A percentile compares a stretch with the other conserved stretches of the same genome.
Evolutionary conservation across 2,329 filamentous ascomycete genomes (phyloP).

Genomic region (Epicoccum sorghinum): DNA sequence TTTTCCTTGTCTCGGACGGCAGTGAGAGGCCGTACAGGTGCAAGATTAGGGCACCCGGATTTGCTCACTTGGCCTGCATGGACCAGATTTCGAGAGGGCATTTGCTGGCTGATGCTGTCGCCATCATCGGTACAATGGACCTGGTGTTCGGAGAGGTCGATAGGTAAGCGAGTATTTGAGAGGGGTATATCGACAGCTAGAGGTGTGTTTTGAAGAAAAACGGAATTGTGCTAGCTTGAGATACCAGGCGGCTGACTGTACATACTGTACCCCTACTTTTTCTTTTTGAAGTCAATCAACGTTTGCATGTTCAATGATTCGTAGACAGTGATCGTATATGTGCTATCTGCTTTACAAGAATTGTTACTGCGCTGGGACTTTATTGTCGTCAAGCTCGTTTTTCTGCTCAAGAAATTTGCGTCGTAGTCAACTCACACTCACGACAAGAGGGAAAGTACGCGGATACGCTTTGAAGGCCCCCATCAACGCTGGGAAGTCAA

Average conservation of each 20-base stretch:
- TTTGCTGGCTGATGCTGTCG: slow-evolving; percentile 92
- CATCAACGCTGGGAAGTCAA: too few relatives aligned
- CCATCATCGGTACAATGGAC: slow-evolving; percentile 73
- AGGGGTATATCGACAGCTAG: too few relatives aligned
- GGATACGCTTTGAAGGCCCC: too few relatives aligned
- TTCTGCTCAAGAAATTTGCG: too few relatives aligned
- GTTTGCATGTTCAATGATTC: slow-evolving; percentile 14
- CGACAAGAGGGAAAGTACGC: too few relatives aligned
- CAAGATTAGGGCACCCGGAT: slow-evolving; percentile 95
- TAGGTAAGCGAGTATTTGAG: slow-evolving; percentile 1
- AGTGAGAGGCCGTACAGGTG: slow-evolving; percentile 93
- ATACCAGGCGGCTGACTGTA: slow-evolving; percentile 27
- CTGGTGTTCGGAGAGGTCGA: slow-evolving; percentile 38
- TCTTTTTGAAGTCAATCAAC: slow-evolving; percentile 24
- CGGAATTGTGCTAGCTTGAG: slow-evolving; percentile 6
- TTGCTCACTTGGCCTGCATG: slow-evolving; percentile 92
- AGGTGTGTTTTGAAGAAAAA: background rate
- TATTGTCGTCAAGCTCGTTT: too few relatives aligned
- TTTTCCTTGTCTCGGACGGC: slow-evolving; percentile 94
- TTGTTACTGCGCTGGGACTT: too few relatives aligned
- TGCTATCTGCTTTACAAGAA: too few relatives aligned
- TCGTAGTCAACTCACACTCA: too few relatives aligned
- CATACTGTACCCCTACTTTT: slow-evolving; percentile 36
- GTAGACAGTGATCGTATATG: background rate
- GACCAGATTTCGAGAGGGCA: slow-evolving; percentile 93